phyloP scores from a whole-genome alignment of 192 early-diverging fungal species.

The Coemansia sp. region DNA sequence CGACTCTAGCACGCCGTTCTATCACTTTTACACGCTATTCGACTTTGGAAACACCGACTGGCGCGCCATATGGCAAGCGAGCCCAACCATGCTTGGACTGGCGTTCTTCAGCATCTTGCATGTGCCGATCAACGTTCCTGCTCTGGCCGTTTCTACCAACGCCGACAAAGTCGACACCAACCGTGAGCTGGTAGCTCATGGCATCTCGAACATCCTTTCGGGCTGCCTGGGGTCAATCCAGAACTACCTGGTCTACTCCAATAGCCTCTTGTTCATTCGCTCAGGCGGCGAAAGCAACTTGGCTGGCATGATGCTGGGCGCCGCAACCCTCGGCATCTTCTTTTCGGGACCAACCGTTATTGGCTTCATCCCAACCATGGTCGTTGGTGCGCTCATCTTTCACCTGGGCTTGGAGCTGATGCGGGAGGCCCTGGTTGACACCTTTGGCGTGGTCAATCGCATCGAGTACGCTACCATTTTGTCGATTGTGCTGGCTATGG shows the following conservation, averaged over 20 bases:
- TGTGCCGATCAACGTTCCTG: slow-evolving; percentile 97
- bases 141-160: slow-evolving; percentile 86
- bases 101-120: slow-evolving; percentile 96
- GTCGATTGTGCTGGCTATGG: slow-evolving; percentile 85
- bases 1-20: slow-evolving; percentile 73
- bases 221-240: slow-evolving; percentile 77
- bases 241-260: slow-evolving; percentile 92
- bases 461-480: slow-evolving; percentile 91
- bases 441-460: slow-evolving; percentile 75
- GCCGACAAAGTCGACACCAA: slow-evolving; percentile 87
- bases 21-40: slow-evolving; percentile 76
- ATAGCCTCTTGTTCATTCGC: slow-evolving; percentile 88
- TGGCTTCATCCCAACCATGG: slow-evolving; percentile 89
- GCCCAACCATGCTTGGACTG: slow-evolving; percentile 90
- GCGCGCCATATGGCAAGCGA: slow-evolving; percentile 61
- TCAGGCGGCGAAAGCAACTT: slow-evolving; percentile 84
- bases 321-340: slow-evolving; percentile 72
- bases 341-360: slow-evolving; percentile 83
- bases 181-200: slow-evolving; percentile 90
- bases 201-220: slow-evolving; percentile 81
- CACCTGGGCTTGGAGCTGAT: slow-evolving; percentile 92
- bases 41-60: slow-evolving; percentile 67
- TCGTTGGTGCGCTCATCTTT: slow-evolving; percentile 94
- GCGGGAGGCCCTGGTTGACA: slow-evolving; percentile 88
- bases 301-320: slow-evolving; percentile 81